Percentiles rank a stretch among this genome's conserved stretches.
These are phyloP conservation scores for Corynascus novoguineensis DNA, from an alignment of 495 filamentous ascomycete genomes.

Conservation along the genomic window DNA sequence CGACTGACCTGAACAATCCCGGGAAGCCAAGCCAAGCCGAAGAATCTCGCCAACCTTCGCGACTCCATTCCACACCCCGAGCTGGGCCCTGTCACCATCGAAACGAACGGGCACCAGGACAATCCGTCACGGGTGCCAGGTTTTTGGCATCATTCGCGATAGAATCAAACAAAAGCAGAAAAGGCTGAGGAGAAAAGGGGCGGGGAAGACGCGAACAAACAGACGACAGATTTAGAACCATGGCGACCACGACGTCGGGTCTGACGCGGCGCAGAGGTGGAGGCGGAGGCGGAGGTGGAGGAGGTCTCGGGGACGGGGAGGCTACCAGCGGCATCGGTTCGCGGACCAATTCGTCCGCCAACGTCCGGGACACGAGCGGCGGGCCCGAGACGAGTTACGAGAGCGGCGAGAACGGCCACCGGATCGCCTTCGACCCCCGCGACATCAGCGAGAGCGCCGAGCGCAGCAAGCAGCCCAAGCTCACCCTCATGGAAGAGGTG, in stretches of 20 bases:
- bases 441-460: slow-evolving; percentile 97
- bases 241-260: slow-evolving; percentile 32
- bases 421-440: slow-evolving; percentile 94
- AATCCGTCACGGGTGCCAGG: neutral
- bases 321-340: slow-evolving; percentile 30
- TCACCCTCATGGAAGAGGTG: slow-evolving; percentile 98
- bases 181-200: neutral
- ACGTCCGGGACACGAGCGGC: slow-evolving; percentile 50
- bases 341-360: slow-evolving; percentile 37
- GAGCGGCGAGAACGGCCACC: slow-evolving; percentile 91
- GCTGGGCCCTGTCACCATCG: neutral
- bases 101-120: neutral
- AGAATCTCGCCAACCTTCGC: neutral
- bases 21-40: slow-evolving; percentile 7
- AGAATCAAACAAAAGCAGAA: neutral
- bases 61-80: neutral
- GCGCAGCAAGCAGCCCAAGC: slow-evolving; percentile 93
- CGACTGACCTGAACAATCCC: neutral
- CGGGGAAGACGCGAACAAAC: slow-evolving; percentile 1
- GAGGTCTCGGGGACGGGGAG: slow-evolving; percentile 19
- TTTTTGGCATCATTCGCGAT: neutral
- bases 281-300: slow-evolving; percentile 22
- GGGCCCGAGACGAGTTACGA: slow-evolving; percentile 87
- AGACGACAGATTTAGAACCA: slow-evolving; percentile 2
- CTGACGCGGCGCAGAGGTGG: slow-evolving; percentile 34